These are phyloP conservation scores for Xanthoparmelia taractica DNA, from an alignment of 495 filamentous ascomycete species.

Conservation along the genomic window DNA sequence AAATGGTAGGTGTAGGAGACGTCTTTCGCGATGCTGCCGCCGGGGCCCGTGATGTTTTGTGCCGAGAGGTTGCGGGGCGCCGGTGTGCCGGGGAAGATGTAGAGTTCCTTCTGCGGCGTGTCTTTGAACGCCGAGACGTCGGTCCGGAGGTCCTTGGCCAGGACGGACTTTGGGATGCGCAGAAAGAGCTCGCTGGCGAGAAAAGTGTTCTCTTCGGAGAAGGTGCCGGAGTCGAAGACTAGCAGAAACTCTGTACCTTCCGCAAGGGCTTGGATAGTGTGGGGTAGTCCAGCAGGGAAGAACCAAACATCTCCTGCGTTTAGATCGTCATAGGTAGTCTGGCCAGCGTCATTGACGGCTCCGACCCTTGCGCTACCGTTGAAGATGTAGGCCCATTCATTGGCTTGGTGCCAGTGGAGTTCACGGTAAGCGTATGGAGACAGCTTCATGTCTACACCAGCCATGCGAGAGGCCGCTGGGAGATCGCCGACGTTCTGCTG, in stretches of 20 bases:
- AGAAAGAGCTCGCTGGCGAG: slow-evolving; percentile 57
- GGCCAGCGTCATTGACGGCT: slow-evolving; percentile 55
- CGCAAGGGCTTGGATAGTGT: slow-evolving; percentile 58
- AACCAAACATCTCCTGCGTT: slow-evolving; percentile 64
- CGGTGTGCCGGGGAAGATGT: slow-evolving; percentile 62
- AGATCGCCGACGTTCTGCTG: slow-evolving; percentile 58
- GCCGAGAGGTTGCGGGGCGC: slow-evolving; percentile 51
- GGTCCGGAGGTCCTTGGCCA: slow-evolving; percentile 55
- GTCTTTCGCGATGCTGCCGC: slow-evolving; percentile 46
- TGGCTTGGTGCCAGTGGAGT: slow-evolving; percentile 65
- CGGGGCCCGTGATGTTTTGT: slow-evolving; percentile 54
- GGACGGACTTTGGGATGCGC: slow-evolving; percentile 51
- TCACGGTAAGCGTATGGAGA: slow-evolving; percentile 59
- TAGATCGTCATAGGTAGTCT: slow-evolving; percentile 59
- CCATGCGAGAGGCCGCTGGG: slow-evolving; percentile 58
- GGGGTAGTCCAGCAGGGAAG: slow-evolving; percentile 59
- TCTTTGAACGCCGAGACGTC: slow-evolving; percentile 48
- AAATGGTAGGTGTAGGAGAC: slow-evolving; percentile 60
- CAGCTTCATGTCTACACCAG: slow-evolving; percentile 72
- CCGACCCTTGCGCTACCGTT: slow-evolving; percentile 56
- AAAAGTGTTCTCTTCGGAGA: slow-evolving; percentile 63
- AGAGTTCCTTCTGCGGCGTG: slow-evolving; percentile 52
- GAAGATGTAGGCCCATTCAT: slow-evolving; percentile 58
- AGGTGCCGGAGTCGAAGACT: slow-evolving; percentile 61
- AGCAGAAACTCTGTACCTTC: slow-evolving; percentile 62